phyloP scores from a whole-genome alignment of 2,329 filamentous ascomycete species.

The Aspergillus ibericus region DNA sequence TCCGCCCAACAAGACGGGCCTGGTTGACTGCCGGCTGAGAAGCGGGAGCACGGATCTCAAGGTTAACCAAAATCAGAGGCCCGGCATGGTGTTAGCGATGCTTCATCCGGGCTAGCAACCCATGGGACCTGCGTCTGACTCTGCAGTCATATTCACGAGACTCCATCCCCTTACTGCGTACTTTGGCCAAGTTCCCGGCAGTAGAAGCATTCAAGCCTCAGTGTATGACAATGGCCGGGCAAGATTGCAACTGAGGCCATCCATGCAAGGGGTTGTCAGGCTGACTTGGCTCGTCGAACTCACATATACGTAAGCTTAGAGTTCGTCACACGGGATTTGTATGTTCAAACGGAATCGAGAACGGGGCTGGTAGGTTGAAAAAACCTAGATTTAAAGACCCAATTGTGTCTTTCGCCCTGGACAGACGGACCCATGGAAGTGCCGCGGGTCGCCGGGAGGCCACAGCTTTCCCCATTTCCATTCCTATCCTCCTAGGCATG shows the following conservation, averaged over 20 bases:
- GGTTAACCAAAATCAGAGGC: background rate
- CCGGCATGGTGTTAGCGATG: background rate
- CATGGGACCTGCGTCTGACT: background rate
- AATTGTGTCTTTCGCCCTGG: too few relatives aligned
- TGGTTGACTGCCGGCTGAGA: too few relatives aligned
- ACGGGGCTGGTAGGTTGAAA: too few relatives aligned
- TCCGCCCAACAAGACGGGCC: too few relatives aligned
- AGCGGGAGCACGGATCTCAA: too few relatives aligned
- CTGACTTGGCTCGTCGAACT: background rate
- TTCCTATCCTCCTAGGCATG: too few relatives aligned
- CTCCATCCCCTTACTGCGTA: too few relatives aligned
- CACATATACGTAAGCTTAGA: background rate
- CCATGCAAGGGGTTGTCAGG: background rate
- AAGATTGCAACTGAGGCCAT: background rate
- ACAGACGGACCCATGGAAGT: too few relatives aligned
- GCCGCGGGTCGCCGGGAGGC: too few relatives aligned
- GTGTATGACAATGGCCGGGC: background rate
- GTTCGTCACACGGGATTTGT: background rate
- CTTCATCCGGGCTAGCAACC: background rate
- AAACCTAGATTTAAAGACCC: too few relatives aligned
- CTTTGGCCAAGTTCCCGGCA: too few relatives aligned
- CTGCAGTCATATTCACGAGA: background rate
- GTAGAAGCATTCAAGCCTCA: background rate
- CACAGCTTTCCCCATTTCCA: too few relatives aligned
- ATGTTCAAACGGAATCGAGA: background rate